Evolutionary conservation across 2,329 filamentous ascomycete genomes (phyloP), one percentile per base, ranked within the genome.

Genomic region (Blastomyces silverae): DNA sequence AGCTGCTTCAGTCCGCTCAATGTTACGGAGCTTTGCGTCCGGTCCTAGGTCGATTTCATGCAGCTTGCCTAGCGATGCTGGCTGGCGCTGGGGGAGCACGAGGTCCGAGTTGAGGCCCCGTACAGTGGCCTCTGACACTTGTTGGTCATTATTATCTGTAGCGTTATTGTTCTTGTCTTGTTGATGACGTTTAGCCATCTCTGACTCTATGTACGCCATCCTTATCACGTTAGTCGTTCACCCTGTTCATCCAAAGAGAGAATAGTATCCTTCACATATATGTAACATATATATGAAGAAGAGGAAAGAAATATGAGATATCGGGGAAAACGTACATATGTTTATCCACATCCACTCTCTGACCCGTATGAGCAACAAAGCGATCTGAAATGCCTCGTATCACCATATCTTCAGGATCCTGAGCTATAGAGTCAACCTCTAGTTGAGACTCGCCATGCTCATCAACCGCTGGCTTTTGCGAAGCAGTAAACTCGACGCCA

Each of bases 161-260:
- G 56, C 13, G 7, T 59, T 59, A 46, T 50, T 57, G 44, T 34
- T n/a, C 7, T 55, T 65, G 55, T 57, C 61, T 34, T 55, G 61
- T 37, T 57, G 56, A 59, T 68, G 67, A 69, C 70, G 77, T 76
- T 84, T 85, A 81, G 85, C 84, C 79, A 87, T 77, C 74, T 86
- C 84, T 67, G 84, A 82, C 74, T 87, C 85, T 88, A 88, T 83
- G 78, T 84, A 88, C 70, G 81, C 82, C 79, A 84, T 83, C 85
- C 85, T 88, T 83, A 82, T 79, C 78, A 77, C 77, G 83, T 88
- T 83, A 88, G 84, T 78, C 71, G 67, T 59, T 59, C 56, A 57
- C 37, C 22, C 37, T 22, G 37, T 59, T 44, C 56, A 13, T 22
- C 34, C n/a, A 59, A 69, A 70, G 71, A 48, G 34, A 53, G 63